A percentile compares a stretch with the other conserved stretches of the same genome.
These are phyloP conservation scores for Trichoderma harzianum DNA, from an alignment of 2,329 filamentous ascomycete species.

Conservation along the genomic window DNA sequence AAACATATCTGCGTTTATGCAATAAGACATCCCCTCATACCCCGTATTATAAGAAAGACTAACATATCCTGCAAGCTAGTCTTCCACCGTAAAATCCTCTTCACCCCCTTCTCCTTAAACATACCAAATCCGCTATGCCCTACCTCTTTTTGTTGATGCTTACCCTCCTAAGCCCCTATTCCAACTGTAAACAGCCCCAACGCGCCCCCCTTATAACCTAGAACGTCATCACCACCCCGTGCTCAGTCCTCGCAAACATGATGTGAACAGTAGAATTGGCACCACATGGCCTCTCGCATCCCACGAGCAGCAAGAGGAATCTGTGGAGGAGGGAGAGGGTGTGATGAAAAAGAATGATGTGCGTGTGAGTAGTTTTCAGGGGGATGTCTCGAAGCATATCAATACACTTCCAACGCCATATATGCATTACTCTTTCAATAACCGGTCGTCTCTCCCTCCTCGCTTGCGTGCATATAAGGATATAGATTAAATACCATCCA, in stretches of 20 bases:
- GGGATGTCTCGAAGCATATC: not conserved
- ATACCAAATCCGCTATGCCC: not conserved
- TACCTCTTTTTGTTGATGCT: not conserved
- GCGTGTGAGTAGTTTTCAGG: not conserved
- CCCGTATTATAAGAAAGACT: conserved; percentile 4
- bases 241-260: not conserved
- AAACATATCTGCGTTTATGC: conserved; percentile 2
- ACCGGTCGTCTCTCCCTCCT: not conserved
- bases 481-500: not conserved
- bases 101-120: not conserved
- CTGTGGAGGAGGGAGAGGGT: not conserved
- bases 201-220: not conserved
- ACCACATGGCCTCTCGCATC: not conserved
- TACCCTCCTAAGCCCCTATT: not conserved
- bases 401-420: conserved; percentile 31
- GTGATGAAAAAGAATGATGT: not conserved
- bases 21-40: not conserved
- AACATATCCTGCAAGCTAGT: conserved; percentile 6
- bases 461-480: not conserved
- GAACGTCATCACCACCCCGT: not conserved
- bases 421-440: conserved; percentile 28
- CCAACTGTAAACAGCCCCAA: not conserved
- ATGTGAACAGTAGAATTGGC: not conserved
- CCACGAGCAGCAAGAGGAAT: not conserved
- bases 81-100: not conserved